Conservation (phyloP, 179 eudicot genomes). For the Camellia oleifera region DNA sequence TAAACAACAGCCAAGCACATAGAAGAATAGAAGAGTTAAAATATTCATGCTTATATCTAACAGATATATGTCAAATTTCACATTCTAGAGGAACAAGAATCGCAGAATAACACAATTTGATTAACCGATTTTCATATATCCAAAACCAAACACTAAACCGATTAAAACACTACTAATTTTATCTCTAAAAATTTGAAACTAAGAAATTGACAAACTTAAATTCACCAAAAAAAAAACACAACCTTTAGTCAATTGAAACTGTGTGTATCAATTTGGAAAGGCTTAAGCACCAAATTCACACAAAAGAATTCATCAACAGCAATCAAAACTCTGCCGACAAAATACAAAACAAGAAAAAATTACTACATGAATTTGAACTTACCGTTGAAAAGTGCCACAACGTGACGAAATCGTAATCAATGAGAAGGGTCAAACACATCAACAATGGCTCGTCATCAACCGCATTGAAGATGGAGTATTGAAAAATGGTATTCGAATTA, state of each 20-base stretch:
- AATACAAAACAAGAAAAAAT: not conserved
- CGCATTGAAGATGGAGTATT: constrained; percentile 1
- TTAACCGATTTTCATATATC: not conserved
- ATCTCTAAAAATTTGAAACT: too few species aligned
- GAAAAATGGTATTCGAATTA: not conserved
- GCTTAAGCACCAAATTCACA: too few species aligned
- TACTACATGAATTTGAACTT: not conserved
- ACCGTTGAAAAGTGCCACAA: not conserved
- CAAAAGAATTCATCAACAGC: too few species aligned
- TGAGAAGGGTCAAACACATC: not conserved
- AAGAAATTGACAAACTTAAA: not conserved
- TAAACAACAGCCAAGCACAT: not conserved
- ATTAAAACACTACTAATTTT: not conserved
- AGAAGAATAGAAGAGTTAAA: not conserved
- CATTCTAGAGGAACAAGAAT: not conserved
- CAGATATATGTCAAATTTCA: too few species aligned
- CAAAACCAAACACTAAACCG: not conserved
- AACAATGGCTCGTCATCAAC: not conserved
- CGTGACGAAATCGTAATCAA: not conserved
- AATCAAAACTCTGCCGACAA: not conserved
- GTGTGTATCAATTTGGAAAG: not conserved
- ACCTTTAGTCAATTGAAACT: not conserved
- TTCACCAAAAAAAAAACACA: not conserved
- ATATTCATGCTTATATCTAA: too few species aligned
- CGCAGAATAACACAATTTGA: not conserved